Conservation (phyloP, 257 asterid species). For the Schizonepeta tenuifolia region DNA sequence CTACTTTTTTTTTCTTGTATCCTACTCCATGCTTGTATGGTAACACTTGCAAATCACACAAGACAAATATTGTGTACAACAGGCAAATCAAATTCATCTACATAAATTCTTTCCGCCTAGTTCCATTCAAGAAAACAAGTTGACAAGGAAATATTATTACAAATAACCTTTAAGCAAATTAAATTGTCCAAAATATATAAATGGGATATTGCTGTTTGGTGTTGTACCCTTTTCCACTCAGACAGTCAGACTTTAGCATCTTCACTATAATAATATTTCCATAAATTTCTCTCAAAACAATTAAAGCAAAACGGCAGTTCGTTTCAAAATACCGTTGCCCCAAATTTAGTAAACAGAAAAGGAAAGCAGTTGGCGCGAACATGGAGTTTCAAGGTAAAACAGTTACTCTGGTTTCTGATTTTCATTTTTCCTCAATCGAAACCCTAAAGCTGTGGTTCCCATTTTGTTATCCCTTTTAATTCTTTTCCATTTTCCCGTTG, state of each 20-base stretch:
- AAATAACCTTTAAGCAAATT: neutral
- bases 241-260: neutral
- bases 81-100: no score
- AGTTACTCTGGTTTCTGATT: neutral
- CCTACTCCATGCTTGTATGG: no score
- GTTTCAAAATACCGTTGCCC: conserved; percentile 51
- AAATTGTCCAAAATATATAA: neutral
- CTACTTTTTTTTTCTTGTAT: no score
- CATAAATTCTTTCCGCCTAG: no score
- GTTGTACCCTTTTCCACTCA: conserved; percentile 32
- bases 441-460: conserved; percentile 5
- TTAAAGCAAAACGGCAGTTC: conserved; percentile 26
- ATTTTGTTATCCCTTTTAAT: neutral
- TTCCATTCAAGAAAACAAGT: no score
- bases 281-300: conserved; percentile 6
- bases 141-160: no score
- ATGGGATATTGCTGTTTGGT: neutral
- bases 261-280: conserved; percentile 1
- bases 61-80: no score
- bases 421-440: neutral
- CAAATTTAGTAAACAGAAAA: conserved; percentile 32
- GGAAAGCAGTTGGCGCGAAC: conserved; percentile 40
- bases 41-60: no score
- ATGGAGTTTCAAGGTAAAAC: conserved; percentile 63
- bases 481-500: neutral